A percentile compares a stretch with the other conserved stretches of the same genome.
phyloP scores from a whole-genome alignment of 148 eudicot species.

The Amaranthus cruentus region DNA sequence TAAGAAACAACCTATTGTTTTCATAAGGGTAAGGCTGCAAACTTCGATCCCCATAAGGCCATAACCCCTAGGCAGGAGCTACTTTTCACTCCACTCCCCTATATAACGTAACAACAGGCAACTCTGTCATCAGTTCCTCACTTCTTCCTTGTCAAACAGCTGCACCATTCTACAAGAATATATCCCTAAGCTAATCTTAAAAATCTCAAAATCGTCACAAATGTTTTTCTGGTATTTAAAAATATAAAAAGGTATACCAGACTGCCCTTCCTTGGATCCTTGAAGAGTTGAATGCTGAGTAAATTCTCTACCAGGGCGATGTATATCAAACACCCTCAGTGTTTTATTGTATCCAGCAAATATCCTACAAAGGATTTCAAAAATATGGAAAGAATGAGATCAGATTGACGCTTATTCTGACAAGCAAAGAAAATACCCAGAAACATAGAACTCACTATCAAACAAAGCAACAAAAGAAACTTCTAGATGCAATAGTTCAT shows the following conservation, averaged over 20 bases:
- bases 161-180: background rate
- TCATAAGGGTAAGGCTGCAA: too few relatives aligned
- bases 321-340: slow-evolving; percentile 75
- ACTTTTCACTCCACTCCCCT: background rate
- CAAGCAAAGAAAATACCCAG: background rate
- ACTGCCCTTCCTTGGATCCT: slow-evolving; percentile 88
- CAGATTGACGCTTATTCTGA: background rate
- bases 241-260: slow-evolving; percentile 45
- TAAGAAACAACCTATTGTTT: too few relatives aligned
- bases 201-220: background rate
- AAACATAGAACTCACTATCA: background rate
- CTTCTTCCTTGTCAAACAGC: background rate
- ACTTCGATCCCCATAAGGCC: too few relatives aligned
- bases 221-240: slow-evolving; percentile 2
- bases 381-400: slow-evolving; percentile 5
- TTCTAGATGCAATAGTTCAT: background rate
- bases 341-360: slow-evolving; percentile 93
- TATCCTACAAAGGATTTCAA: slow-evolving; percentile 42
- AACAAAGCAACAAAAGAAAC: background rate
- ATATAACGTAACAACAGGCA: background rate
- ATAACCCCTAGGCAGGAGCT: too few relatives aligned
- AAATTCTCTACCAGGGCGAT: slow-evolving; percentile 97
- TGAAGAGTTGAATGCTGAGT: slow-evolving; percentile 69
- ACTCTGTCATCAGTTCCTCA: background rate
- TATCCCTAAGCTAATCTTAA: background rate